Base-by-base conservation (phyloP, 179 eudicot species). In the Spergularia azorica region DNA sequence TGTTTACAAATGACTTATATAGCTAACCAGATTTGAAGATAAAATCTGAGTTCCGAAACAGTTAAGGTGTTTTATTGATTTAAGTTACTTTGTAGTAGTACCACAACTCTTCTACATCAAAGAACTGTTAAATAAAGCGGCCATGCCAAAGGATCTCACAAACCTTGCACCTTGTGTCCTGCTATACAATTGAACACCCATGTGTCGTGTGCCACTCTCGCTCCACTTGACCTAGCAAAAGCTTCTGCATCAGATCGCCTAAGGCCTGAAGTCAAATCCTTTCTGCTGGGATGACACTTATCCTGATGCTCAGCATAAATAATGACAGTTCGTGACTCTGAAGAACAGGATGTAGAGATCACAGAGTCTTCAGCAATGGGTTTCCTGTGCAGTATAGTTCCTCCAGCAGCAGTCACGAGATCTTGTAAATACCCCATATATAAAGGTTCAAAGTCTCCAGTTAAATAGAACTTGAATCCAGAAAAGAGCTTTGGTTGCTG, bases 111-210 rank as follows among this genome's bases (percentile, higher is more conserved):
- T 67, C 0, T 67, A 67, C 57, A 67, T 12, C 39, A 43, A 20
- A 20, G 43, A 41, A 13, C 2, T 43, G 18, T 20, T 58, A 54
- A 63, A 57, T 66, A 14, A 55, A 13, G 60, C 73, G 58, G 52
- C 62, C 46, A 50, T 60, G 16, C 4, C 68, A 65, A 72, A 9
- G 17, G 4, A 50, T 38, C 11, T 82, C 55, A 79, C 50, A 82
- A 70, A 70, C 84, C 84, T 74, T 77, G 94, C 85, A 90, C 78
- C 76, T 80, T 90, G 56, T 86, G 79, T 58, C 92, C 96, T 74
- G 97, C 93, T 84, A 95, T 89, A 80, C 88, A 91, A 85, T 91
- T 84, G 82, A 93, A 62, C 78, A 93, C 72, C 98, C 99, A 95
- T 26, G 90, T 83, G 76, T 95, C 90, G 84, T 84, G 87, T 17